Base-by-base conservation (phyloP, 2,329 filamentous ascomycete genomes). In the Epichloe gansuensis region DNA sequence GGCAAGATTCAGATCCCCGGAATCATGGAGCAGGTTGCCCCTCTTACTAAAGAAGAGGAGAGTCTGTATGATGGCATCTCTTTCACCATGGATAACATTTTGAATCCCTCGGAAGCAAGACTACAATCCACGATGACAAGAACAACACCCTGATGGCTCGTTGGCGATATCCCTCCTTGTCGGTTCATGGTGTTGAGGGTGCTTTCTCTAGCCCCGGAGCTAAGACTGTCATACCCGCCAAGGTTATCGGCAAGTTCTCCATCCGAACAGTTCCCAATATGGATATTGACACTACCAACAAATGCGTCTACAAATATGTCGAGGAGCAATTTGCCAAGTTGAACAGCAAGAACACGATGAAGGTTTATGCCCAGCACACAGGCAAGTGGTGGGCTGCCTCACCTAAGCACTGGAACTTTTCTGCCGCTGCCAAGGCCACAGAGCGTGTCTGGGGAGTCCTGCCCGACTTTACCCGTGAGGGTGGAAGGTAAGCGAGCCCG, bases 301-400 rank as follows among this genome's bases (percentile, higher is more conserved):
- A 83, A 65, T 77, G 85, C 45, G 91, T 98, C 44, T 86, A 82
- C 74, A 84, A 87, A 68, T 86, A 91, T 68, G 78, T 97, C 58
- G 80, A 91, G 65, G 83, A 86, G 58, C 82, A 87, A 60, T 96
- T 95, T 68, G 84, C 86, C 62, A 89, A 90, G 72, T 78, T 97
- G 37, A 81, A 82, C 59, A 93, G 86, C 71, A 98, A 98, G 79
- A 98, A 98, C 76, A 90, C 78, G 15, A 71, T 95, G 65, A 87
- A 88, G 62, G 83, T 90, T 51, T 83, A 77, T 65, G 77, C 91
- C 54, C 84, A 91, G 71, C 93, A 98, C 75, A 85, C 83, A 55
- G 93, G 93, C 61, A 96, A 96, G 74, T 98, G 93, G 93, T 98
- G 93, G 93, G 90, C 95, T 47, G 90, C 94, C 46, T 91, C 86